Evolutionary conservation across 1,284 basidiomycete species (phyloP), one percentile per base, ranked within the genome.

Genomic region (Ceratobasidium sp.): DNA sequence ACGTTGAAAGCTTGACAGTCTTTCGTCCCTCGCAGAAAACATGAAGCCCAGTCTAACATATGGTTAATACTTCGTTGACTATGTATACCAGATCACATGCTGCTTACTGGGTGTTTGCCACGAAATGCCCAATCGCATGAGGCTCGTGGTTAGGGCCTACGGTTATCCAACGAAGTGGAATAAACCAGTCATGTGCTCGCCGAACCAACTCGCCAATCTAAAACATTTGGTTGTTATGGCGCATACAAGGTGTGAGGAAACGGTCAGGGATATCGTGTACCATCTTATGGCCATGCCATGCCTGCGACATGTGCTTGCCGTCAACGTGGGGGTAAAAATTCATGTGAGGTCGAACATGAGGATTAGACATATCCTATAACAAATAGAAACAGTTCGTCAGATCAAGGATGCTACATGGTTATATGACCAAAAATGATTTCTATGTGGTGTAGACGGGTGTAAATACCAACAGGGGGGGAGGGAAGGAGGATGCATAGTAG

Each of bases 291-390:
- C 62, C 74, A 37, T 74, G 63, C 74, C 64, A 68, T 29, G 49
- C 64, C 43, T 74, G 48, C 16, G 49, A 56, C 31, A 68, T 34
- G 8, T 62, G 49, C 27, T 66, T 56, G 19, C 64, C 74, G 22
- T 43, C 22, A 19, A 19, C 39, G 29, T 74, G 63, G 14, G 64
- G 63, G 37, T 48, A 68, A 46, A 74, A 74, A 34, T 46, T 41
- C 51, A 74, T 51, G 37, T 75, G 58, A 13, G 29, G 29, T 22
- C 74, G 56, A 24, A 75, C 37, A 13, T 48, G 7, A 9, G 74
- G 74, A 56, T 75, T 75, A 1, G 74, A 34, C 41, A 75, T 51
- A 39, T 75, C 74, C 74, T 75, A n/a, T 14, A 43, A 16, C 29
- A 34, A 6, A n/a, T n/a, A 56, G 11, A 46, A 46, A 46, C 2